Base-by-base conservation (phyloP, 768 basidiomycete genomes). In the Tricholoma bakamatsutake region DNA sequence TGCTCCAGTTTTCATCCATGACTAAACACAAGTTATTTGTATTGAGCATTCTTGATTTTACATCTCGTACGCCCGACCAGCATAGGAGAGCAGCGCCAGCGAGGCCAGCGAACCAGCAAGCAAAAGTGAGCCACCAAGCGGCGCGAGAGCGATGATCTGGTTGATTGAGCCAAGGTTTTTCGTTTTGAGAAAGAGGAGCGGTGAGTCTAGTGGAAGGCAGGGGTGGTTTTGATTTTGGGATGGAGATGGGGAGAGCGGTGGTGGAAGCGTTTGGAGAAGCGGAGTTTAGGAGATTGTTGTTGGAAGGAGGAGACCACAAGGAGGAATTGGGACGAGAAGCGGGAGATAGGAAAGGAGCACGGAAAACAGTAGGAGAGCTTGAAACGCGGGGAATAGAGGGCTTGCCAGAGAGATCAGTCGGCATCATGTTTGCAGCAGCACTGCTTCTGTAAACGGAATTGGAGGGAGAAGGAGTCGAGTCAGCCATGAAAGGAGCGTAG, bases 301-400 rank as follows among this genome's bases (percentile, higher is more conserved):
- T 86, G 85, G 0, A n/a, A 17, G 52, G 52, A 3, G 52, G 52
- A 11, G 80, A 73, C 87, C 86, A 88, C 0, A 85, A 52, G 12
- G 79, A 75, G 1, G 79, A 81, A 4, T 78, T 70, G 0, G 85
- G 85, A n/a, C 87, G 77, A 0, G 83, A 85, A 1, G 85, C 78
- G 0, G 87, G 88, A 3, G 84, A 80, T 52, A 88, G 80, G 71
- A 88, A 88, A 1, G 87, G 84, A 0, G 80, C 72, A 24, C 87
- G 81, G 73, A 90, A 88, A 12, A 76, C 78, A 37, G 76, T 78
- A 18, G 73, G 77, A 52, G 67, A 64, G 28, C 63, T 68, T 28
- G 46, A 28, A 12, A 30, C 13, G 30, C 81, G 67, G 12, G 82
- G 80, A 11, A 18, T 21, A 48, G n/a, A 12, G 21, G 6, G 46